Conservation (phyloP, 257 asterid species). For the Craterostigma plantagineum region DNA sequence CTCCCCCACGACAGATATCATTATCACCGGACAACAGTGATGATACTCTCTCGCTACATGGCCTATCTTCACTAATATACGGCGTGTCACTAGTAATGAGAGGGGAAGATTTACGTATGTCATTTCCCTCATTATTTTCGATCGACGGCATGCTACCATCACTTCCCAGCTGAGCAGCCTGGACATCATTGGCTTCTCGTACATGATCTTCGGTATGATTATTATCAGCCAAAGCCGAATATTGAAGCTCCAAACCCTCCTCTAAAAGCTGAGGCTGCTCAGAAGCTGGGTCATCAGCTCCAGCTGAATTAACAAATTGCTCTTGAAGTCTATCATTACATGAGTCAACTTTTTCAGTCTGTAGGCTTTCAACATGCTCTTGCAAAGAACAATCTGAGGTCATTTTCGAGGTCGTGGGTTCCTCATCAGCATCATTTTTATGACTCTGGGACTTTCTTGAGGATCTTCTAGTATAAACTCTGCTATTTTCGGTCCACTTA, state of each 20-base stretch:
- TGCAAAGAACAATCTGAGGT: not conserved
- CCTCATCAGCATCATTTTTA: constrained; percentile 6
- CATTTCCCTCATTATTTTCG: not conserved
- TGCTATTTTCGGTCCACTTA: constrained; percentile 23
- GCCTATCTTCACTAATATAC: too few species aligned
- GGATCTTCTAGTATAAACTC: constrained; percentile 29
- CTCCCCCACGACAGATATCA: too few species aligned
- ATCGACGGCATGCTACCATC: not conserved
- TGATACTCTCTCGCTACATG: too few species aligned
- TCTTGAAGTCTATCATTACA: too few species aligned
- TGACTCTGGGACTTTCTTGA: constrained; percentile 11
- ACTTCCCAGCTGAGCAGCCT: not conserved
- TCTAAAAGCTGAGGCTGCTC: too few species aligned
- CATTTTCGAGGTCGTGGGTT: constrained; percentile 8
- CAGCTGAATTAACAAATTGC: too few species aligned
- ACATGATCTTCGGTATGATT: not conserved
- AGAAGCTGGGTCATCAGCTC: too few species aligned
- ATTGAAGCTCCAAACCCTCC: too few species aligned
- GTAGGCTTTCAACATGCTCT: not conserved
- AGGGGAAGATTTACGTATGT: not conserved
- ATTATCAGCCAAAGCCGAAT: not conserved
- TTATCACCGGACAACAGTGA: not conserved
- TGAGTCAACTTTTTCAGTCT: too few species aligned
- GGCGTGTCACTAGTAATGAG: not conserved
- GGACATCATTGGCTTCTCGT: not conserved